These are phyloP conservation scores for Scutellospora calospora DNA, from an alignment of 371 early-diverging fungal genomes.

Conservation along the genomic window DNA sequence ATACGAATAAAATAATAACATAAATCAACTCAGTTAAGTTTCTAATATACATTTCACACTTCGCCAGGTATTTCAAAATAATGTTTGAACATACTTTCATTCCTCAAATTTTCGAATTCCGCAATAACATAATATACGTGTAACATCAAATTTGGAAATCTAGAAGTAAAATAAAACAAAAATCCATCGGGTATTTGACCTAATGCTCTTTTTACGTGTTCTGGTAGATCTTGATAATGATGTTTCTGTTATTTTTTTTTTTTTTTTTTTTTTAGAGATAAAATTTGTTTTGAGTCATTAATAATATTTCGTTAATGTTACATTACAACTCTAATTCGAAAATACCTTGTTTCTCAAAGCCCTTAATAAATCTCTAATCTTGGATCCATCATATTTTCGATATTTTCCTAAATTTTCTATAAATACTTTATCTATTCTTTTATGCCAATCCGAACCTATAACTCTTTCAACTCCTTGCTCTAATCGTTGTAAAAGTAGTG, in stretches of 20 bases:
- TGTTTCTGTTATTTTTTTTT: constrained; percentile 71
- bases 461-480: constrained; percentile 71
- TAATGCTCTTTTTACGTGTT: constrained; percentile 75
- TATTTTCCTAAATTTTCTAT: constrained; percentile 87
- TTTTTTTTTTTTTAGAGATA: no score
- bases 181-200: constrained; percentile 92
- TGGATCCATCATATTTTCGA: constrained; percentile 89
- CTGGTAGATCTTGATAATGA: constrained; percentile 94
- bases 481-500: constrained; percentile 67
- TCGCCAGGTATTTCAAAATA: constrained; percentile 60
- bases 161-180: constrained; percentile 85
- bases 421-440: constrained; percentile 79
- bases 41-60: neutral
- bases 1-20: no score
- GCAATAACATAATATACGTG: constrained; percentile 74
- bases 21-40: no score
- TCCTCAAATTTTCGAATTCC: constrained; percentile 59
- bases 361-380: constrained; percentile 88
- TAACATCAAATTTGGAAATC: constrained; percentile 90
- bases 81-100: constrained; percentile 71
- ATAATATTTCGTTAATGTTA: neutral
- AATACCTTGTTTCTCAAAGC: constrained; percentile 93
- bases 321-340: no score
- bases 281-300: no score
- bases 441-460: constrained; percentile 84